These are phyloP conservation scores for Xylariaceae sp. DNA, from an alignment of 2,329 filamentous ascomycete genomes.

Conservation along the genomic window DNA sequence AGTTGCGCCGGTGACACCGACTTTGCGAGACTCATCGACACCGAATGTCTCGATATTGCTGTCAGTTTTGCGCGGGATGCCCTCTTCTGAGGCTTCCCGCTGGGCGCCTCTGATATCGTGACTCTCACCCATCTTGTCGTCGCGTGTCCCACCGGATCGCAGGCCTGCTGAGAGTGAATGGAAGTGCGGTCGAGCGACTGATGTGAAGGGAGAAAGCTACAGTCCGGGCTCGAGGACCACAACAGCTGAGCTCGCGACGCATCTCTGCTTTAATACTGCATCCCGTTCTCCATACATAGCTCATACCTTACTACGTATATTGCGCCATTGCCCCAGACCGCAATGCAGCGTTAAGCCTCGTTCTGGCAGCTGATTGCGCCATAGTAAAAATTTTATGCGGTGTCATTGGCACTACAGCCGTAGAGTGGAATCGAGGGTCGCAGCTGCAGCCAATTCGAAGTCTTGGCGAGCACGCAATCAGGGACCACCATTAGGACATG, in stretches of 20 bases:
- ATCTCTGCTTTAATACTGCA: too few relatives aligned
- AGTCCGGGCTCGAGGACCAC: neutral
- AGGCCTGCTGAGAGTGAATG: neutral
- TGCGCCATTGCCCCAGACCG: neutral
- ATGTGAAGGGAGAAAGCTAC: neutral
- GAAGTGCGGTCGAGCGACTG: conserved; percentile 6
- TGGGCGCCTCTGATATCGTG: conserved; percentile 21
- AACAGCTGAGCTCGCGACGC: too few relatives aligned
- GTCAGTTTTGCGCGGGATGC: conserved; percentile 13
- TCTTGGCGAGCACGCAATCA: conserved; percentile 30
- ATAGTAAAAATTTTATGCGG: neutral
- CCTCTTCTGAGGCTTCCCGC: conserved; percentile 17
- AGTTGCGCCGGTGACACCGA: conserved; percentile 48
- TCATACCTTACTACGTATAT: conserved; percentile 11
- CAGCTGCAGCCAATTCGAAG: conserved; percentile 12
- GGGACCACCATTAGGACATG: neutral
- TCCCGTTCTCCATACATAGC: too few relatives aligned
- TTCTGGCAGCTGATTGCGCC: neutral
- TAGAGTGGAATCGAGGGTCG: neutral
- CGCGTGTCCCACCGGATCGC: conserved; percentile 11
- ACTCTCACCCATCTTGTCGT: conserved; percentile 13
- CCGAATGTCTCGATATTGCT: conserved; percentile 26
- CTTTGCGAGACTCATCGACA: conserved; percentile 38
- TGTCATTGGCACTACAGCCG: too few relatives aligned
- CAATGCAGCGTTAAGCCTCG: neutral